Evolutionary conservation across 148 eudicot species (phyloP), one percentile per base, ranked within the genome.

Genomic region (Mesembryanthemum crystallinum): DNA sequence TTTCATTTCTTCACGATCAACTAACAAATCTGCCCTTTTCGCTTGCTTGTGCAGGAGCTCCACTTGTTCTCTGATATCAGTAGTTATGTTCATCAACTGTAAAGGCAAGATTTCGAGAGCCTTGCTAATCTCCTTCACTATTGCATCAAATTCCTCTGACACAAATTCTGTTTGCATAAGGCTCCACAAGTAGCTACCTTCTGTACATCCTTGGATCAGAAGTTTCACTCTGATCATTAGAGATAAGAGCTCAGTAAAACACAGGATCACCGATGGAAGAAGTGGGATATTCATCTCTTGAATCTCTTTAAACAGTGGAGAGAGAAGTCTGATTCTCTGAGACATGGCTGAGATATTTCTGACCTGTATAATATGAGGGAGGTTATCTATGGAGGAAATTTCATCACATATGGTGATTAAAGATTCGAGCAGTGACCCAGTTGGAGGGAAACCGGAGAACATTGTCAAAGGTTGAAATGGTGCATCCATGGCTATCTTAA

Each of bases 41-140:
- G 87, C 85, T 75, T 87, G 93, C 74, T 84, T 89, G 71, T 74
- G 87, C n/a, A 89, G 80, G 67, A 89, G 90, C 54, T 89, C 89
- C 60, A 87, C 88, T 83, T 87, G 90, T 81, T 89, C 93, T 70
- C 65, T 82, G 11, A 84, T 76, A 67, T 89, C 93, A 1, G 78
- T 69, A 1, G 83, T 83, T 23, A 89, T 70, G 21, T 79, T 72
- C 27, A 89, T 82, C 84, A 76, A 82, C 52, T 82, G 78, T 52
- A 89, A 78, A 58, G 93, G 93, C n/a, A 89, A 73, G 32, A 89
- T 86, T 69, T 87, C 93, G 1, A 89, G 84, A n/a, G 86, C 90
- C 39, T 79, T 79, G 15, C 86, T 80, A 69, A 89, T 87, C 75
- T 89, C 89, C 63, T 85, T 83, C 37, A 67, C 86, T 3, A 80